Evolutionary conservation across 768 basidiomycete genomes (phyloP), one percentile per base, ranked within the genome.

Genomic region (Boletus subcaerulescens): DNA sequence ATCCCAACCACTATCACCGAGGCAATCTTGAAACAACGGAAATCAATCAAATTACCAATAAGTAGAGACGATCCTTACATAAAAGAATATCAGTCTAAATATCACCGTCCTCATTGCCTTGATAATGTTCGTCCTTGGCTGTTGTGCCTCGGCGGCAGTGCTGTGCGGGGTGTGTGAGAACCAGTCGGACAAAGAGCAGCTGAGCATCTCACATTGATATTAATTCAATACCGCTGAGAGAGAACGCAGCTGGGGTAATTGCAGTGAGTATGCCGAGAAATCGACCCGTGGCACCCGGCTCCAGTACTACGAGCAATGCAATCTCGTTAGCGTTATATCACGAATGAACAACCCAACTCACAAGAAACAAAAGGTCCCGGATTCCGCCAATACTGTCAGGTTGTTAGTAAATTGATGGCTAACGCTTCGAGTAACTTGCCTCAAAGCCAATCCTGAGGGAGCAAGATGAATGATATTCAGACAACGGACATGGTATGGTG

Each of bases 91-190:
- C 60, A 96, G 87, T 58, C 92, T 84, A 72, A 83, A 89, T 68
- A 91, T 89, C 5, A 93, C 89, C 20, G 87, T 77, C 35, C 80
- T 77, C 48, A 91, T 83, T 24, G 90, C 89, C 64, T 84, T 89
- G 24, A 82, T 75, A 59, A 94, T 89, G 63, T 89, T 91, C 26
- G 85, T 84, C 38, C 89, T 82, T 6, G 92, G 91, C 64, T 80
- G 88, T 65, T 83, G 76, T 0, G 87, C 86, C 70, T 93, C 91
- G 0, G 85, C 87, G 17, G 89, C 88, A 26, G 87, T 82, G 51
- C 86, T 86, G 49, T 43, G 58, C 53, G 38, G 3, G 14, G 20
- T 22, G 58, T 17, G 54, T 47, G 43, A 66, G 46, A 47, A 31
- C 26, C 42, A 53, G 42, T 36, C 29, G 15, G 14, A 24, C 39